Evolutionary conservation across 768 basidiomycete species (phyloP), one percentile per base, ranked within the genome.

Genomic region (Leccinum imitatum): DNA sequence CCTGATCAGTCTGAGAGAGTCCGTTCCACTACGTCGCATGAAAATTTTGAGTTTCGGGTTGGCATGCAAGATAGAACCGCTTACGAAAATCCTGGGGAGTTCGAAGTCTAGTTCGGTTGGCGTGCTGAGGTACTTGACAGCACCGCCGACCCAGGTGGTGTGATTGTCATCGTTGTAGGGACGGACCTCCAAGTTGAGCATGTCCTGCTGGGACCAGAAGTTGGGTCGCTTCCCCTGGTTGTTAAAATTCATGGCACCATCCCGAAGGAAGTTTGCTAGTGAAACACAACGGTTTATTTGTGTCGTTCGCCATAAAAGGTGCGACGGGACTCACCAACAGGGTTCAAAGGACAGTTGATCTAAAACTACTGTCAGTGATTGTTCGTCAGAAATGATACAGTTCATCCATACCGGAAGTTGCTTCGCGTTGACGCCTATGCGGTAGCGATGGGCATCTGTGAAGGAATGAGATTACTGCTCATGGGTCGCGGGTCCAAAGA

Each of bases 191-290:
- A 79, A 67, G 44, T 73, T 63, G 52, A 78, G 71, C 54, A 69
- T 59, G 56, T 71, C 67, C 53, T 73, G 67, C 27, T 77, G 76
- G 3, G 77, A 77, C 57, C 72, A 65, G 64, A 75, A 77, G 62
- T 77, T 75, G 21, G 76, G 76, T 25, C 76, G 77, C 25, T 67
- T 72, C n/a, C 77, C 77, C 61, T 77, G 76, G 59, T 77, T 77
- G 54, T 63, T 64, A 63, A 68, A 64, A 47, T 54, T 73, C 76
- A 79, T 78, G 41, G 54, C 62, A 58, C 77, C 77, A 57, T 78
- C 77, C 50, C 77, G 74, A 57, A 71, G 65, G 65, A 78, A 78
- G 63, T 75, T 77, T 17, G 77, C 76, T 77, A 50, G 21, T 51
- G n/a, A 9, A 23, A 8, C 27, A 30, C 1, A 37, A 21, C 4